These are phyloP conservation scores for Xylaria arbuscula DNA, from an alignment of 2,329 filamentous ascomycete genomes.

Conservation along the genomic window DNA sequence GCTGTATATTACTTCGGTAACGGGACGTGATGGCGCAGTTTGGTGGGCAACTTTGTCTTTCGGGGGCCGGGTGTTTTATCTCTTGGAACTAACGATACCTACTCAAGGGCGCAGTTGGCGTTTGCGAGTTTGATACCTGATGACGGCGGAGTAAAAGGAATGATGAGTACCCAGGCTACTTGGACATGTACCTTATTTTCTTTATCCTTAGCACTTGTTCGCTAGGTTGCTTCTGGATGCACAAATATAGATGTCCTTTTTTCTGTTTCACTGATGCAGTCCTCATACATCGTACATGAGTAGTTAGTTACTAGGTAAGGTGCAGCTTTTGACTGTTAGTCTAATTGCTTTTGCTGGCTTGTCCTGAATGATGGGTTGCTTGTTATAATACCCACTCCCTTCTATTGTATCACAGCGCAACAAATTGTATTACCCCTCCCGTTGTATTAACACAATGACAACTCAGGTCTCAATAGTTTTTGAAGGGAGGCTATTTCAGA, in stretches of 20 bases:
- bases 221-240: background rate
- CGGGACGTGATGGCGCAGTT: background rate
- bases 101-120: constrained; percentile 27
- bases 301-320: background rate
- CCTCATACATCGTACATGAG: background rate
- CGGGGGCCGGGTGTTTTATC: background rate
- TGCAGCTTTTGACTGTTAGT: background rate
- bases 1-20: constrained; percentile 20
- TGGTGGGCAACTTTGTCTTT: background rate
- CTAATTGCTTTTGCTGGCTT: no score
- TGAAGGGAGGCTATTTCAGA: no score
- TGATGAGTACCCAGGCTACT: background rate
- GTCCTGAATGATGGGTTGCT: no score
- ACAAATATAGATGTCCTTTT: background rate
- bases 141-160: background rate
- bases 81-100: constrained; percentile 2
- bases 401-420: no score
- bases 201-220: background rate
- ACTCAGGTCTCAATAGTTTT: no score
- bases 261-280: background rate
- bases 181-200: background rate
- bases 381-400: no score
- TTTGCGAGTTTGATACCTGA: constrained; percentile 11
- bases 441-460: no score
- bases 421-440: no score